A percentile compares a stretch with the other conserved stretches of the same genome.
phyloP scores from a whole-genome alignment of 768 basidiomycete genomes.

The Scleroderma citrinum region DNA sequence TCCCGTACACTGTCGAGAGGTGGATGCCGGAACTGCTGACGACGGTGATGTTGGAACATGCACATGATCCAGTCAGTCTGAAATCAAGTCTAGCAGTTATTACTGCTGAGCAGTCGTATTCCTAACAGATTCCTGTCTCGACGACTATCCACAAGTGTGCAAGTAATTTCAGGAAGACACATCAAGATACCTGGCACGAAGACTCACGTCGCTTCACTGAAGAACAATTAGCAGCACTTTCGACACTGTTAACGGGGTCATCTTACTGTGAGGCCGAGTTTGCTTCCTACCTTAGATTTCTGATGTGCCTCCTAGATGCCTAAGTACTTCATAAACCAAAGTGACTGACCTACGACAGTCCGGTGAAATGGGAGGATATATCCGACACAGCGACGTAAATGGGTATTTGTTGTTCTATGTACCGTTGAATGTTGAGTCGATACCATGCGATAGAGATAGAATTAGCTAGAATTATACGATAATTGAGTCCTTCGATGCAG shows the following conservation, averaged over 20 bases:
- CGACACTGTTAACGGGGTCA: slow-evolving; percentile 80
- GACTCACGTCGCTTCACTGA: slow-evolving; percentile 83
- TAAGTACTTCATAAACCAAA: not conserved
- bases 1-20: slow-evolving; percentile 87
- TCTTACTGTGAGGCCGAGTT: slow-evolving; percentile 58
- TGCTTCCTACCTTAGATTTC: not conserved
- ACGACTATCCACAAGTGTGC: slow-evolving; percentile 79
- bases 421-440: too few species aligned
- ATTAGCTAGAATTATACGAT: not conserved
- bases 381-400: too few species aligned
- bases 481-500: slow-evolving; percentile 2
- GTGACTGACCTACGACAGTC: too few species aligned
- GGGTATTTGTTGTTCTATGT: too few species aligned
- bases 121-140: slow-evolving; percentile 70
- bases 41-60: slow-evolving; percentile 72
- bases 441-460: too few species aligned
- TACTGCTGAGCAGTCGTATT: slow-evolving; percentile 5
- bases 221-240: slow-evolving; percentile 76
- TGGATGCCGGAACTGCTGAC: slow-evolving; percentile 87
- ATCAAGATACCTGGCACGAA: slow-evolving; percentile 87
- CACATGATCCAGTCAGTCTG: slow-evolving; percentile 66
- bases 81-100: not conserved
- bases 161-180: slow-evolving; percentile 73
- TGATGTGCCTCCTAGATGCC: slow-evolving; percentile 10
- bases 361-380: too few species aligned